Percentiles rank a stretch among this genome's conserved stretches.
These are phyloP conservation scores for Megacollybia marginata DNA, from an alignment of 768 basidiomycete species.

Conservation along the genomic window DNA sequence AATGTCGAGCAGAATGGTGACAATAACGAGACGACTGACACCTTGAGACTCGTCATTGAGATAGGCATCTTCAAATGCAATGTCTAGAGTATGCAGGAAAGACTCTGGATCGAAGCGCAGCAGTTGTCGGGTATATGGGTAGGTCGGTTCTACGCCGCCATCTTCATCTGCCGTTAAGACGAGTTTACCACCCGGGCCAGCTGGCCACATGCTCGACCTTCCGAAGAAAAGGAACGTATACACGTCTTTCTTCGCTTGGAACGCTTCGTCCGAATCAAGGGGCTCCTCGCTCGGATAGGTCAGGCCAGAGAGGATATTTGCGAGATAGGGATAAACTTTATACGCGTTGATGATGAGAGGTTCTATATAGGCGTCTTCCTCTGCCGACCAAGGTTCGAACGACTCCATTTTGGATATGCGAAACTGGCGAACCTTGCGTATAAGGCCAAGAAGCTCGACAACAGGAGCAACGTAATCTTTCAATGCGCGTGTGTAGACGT, in stretches of 20 bases:
- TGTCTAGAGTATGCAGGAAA: conserved; percentile 87
- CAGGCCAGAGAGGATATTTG: conserved; percentile 71
- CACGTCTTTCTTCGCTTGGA: conserved; percentile 61
- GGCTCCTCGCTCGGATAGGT: conserved; percentile 82
- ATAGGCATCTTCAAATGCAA: conserved; percentile 90
- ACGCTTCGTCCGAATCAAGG: conserved; percentile 55
- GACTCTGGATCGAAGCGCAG: conserved; percentile 90
- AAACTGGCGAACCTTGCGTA: conserved; percentile 58
- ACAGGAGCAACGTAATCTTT: conserved; percentile 86
- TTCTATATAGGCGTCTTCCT: conserved; percentile 39
- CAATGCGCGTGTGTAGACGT: conserved; percentile 86
- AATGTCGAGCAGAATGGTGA: conserved; percentile 82
- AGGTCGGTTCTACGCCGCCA: conserved; percentile 72
- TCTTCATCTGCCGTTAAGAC: conserved; percentile 72
- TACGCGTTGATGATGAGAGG: conserved; percentile 67
- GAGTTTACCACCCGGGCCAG: conserved; percentile 60
- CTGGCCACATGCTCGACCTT: conserved; percentile 72
- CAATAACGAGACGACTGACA: conserved; percentile 71
- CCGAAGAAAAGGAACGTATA: conserved; percentile 85
- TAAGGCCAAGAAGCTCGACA: conserved; percentile 73
- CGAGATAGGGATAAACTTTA: conserved; percentile 87
- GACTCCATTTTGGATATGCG: conserved; percentile 31
- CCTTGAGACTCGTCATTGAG: conserved; percentile 68
- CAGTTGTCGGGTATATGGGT: conserved; percentile 81
- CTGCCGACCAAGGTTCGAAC: conserved; percentile 20